phyloP scores from a whole-genome alignment of 441 rosid genomes.

The Erodium trifolium region DNA sequence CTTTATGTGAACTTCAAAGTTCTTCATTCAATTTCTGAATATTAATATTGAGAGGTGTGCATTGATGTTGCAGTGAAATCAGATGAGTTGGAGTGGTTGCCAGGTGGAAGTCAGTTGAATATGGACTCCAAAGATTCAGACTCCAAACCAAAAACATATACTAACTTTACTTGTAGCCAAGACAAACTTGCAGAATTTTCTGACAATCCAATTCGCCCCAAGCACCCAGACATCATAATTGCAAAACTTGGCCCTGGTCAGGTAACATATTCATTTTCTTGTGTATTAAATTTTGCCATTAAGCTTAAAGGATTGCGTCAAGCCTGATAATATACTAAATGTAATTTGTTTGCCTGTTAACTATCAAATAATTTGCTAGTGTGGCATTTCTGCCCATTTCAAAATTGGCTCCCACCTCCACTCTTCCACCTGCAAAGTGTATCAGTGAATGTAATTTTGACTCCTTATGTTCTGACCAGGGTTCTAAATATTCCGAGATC shows the following conservation, averaged over 20 bases:
- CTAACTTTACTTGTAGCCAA: constrained; percentile 69
- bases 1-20: neutral
- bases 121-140: constrained; percentile 42
- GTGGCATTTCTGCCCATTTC: neutral
- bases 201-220: constrained; percentile 42
- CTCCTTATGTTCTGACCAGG: too few species aligned
- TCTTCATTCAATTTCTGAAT: constrained; percentile 7
- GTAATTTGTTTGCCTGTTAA: neutral
- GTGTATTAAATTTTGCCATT: neutral
- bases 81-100: constrained; percentile 65
- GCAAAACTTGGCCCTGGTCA: constrained; percentile 87
- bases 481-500: too few species aligned
- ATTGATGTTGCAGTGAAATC: constrained; percentile 48
- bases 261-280: constrained; percentile 29
- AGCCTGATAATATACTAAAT: neutral
- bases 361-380: neutral
- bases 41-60: constrained; percentile 14
- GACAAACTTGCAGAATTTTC: constrained; percentile 50
- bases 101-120: constrained; percentile 68
- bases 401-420: neutral
- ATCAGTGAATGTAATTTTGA: neutral
- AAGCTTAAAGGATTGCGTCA: neutral
- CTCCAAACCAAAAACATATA: constrained; percentile 52
- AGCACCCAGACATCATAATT: constrained; percentile 47
- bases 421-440: neutral